Evolutionary conservation across 129 eudicot species (phyloP), one percentile per base, ranked within the genome.

Genomic region (Ambrosia trifida): DNA sequence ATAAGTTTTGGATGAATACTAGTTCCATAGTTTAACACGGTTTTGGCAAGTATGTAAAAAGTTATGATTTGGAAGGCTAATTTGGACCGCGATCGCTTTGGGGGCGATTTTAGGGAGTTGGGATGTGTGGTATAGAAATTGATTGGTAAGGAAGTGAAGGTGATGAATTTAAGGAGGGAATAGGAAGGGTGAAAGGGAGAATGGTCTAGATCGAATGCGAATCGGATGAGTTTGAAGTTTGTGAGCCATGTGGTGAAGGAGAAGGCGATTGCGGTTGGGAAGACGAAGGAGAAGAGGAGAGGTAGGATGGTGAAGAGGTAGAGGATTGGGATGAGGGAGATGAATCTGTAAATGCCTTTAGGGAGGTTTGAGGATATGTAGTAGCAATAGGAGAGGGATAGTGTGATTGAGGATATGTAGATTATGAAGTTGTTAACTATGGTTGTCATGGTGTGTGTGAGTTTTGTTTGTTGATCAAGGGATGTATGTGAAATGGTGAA

Each of bases 201-300:
- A 7, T 54, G 80, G n/a, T 75, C 76, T 41, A 51, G 79, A 45
- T 73, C 82, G 74, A 78, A 87, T 1, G 86, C 84, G 50, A 78
- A 87, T 14, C 83, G 81, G 32, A 81, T 35, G 44, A 83, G 83
- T 60, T 87, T 83, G 81, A 76, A 87, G 72, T 61, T 81, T 31
- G 80, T 72, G 0, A 87, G 84, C 83, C 83, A 87, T 16, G 88
- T 75, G 70, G 73, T 80, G 84, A 83, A 83, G 49, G 79, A 68
- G 68, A 80, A 35, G 64, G 82, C 10, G 84, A 82, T 47, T 31
- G 78, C 84, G 20, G 86, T 69, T 69, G 74, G 31, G 74, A 85
- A 72, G 68, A 62, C 66, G n/a, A 64, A 74, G 72, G 81, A 4
- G 44, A 57, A 60, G 3, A 17, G 52, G 31, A 88, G 79, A 2